Base-by-base conservation (phyloP, 1,284 basidiomycete species). In the Ceratobasidium sp. region DNA sequence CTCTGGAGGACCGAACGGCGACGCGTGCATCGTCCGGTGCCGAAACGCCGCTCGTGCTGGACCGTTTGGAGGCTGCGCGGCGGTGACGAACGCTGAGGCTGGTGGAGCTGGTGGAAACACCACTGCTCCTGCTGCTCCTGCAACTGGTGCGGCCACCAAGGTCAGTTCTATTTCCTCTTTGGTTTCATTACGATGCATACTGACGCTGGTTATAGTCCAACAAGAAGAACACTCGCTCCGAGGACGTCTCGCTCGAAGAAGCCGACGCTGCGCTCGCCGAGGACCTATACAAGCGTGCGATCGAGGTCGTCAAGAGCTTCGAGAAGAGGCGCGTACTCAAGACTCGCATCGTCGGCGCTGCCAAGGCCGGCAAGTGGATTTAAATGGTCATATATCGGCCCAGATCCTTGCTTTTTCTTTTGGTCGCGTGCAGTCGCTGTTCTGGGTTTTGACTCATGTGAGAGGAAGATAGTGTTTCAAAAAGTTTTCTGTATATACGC, bases 11-110 rank as follows among this genome's bases (percentile, higher is more conserved):
- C 81, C 81, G 7, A 78, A 81, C 44, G 82, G 83, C 39, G 77
- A 81, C 60, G 82, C 81, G 12, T 83, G 82, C 80, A 77, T 83
- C 23, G 80, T 83, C 12, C 80, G 82, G 20, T 83, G 82, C 80
- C 79, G 82, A 40, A 64, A 64, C 71, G 55, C 53, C 28, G 82
- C 82, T 20, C 61, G 81, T 40, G 83, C 83, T 15, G 83, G 83
- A 68, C 82, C 82, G 0, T 83, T 83, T 77, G 82, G 82, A 23
- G 79, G 80, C 23, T 83, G 82, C 77, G 81, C 77, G 6, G 81
- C 81, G 9, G 82, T 81, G 20, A 81, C 81, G 3, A 72, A 56
- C 20, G 60, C 77, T 58, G 77, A 33, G n/a, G 49, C 49, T 66
- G 67, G 20, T 12, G 72, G 42, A 13, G 55, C 53, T 69, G 78